These are phyloP conservation scores for Exserohilum turcica DNA, from an alignment of 2,329 filamentous ascomycete species.

Conservation along the genomic window DNA sequence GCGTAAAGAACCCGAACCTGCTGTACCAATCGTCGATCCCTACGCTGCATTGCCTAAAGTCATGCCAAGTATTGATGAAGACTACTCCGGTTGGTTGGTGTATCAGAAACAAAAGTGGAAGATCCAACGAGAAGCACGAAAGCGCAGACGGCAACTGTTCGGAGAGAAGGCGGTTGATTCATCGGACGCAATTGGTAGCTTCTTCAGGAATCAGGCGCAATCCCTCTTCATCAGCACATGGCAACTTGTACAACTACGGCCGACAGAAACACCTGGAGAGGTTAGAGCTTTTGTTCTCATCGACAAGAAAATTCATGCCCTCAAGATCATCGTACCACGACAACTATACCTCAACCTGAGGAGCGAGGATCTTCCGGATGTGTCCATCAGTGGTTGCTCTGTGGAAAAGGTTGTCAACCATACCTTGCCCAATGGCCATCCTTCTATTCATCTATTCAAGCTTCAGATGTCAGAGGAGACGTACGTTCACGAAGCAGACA, in stretches of 20 bases:
- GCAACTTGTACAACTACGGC: constrained; percentile 87
- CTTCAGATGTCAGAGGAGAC: constrained; percentile 86
- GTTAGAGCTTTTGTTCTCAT: constrained; percentile 90
- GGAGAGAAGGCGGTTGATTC: constrained; percentile 74
- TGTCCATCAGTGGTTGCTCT: constrained; percentile 81
- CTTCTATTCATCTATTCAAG: constrained; percentile 92
- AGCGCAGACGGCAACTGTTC: constrained; percentile 86
- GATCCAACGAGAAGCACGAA: constrained; percentile 88
- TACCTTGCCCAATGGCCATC: constrained; percentile 91
- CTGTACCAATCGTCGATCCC: constrained; percentile 69
- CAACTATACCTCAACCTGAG: constrained; percentile 93
- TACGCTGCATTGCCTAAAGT: constrained; percentile 79
- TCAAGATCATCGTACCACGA: constrained; percentile 88
- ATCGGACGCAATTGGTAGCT: constrained; percentile 66
- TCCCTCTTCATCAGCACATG: constrained; percentile 88
- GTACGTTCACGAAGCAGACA: constrained; percentile 83
- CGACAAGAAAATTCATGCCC: constrained; percentile 83
- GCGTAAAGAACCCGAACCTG: constrained; percentile 54
- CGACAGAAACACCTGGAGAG: constrained; percentile 82
- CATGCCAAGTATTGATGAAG: constrained; percentile 83
- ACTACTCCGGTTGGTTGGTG: constrained; percentile 85
- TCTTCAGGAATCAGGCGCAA: constrained; percentile 92
- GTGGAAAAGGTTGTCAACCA: constrained; percentile 94
- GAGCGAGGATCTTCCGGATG: constrained; percentile 81
- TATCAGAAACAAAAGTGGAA: constrained; percentile 99